Evolutionary conservation across 1,284 basidiomycete genomes (phyloP).

Genomic region (Melampsora americana): DNA sequence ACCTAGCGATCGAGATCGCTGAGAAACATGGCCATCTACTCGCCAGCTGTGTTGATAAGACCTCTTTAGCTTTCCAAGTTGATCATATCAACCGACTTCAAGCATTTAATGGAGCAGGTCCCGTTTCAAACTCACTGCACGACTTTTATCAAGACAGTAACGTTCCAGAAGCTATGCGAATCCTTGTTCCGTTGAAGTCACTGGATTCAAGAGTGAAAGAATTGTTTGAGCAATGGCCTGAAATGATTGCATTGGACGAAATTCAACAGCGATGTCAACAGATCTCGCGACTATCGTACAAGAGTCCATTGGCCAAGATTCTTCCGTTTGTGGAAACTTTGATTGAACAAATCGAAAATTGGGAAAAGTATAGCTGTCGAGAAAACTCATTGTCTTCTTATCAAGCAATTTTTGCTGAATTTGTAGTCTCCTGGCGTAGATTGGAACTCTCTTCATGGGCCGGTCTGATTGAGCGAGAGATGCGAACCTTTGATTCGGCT

Average conservation of each 20-base stretch:
- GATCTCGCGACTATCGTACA: conserved; percentile 66
- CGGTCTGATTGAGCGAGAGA: conserved; percentile 71
- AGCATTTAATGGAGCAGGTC: not conserved
- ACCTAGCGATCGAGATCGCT: conserved; percentile 20
- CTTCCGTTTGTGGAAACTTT: conserved; percentile 82
- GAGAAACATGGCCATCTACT: conserved; percentile 24
- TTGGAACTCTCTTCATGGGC: conserved; percentile 87
- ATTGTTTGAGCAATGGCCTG: conserved; percentile 82
- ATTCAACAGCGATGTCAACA: conserved; percentile 71
- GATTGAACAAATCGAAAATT: conserved; percentile 84
- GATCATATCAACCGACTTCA: conserved; percentile 17
- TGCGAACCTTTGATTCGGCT: conserved; percentile 62
- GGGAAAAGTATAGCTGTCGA: conserved; percentile 89
- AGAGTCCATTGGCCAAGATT: conserved; percentile 75
- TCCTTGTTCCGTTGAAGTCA: conserved; percentile 16
- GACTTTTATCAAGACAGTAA: conserved; percentile 41
- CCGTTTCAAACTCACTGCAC: not conserved
- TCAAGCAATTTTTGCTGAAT: conserved; percentile 65
- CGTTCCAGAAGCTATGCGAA: conserved; percentile 20
- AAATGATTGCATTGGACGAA: conserved; percentile 92
- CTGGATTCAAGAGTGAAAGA: conserved; percentile 21
- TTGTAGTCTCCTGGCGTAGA: conserved; percentile 86
- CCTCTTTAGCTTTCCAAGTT: conserved; percentile 28
- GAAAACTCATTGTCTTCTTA: conserved; percentile 73
- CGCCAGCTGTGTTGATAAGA: conserved; percentile 17